Percentiles rank a stretch among this genome's conserved stretches.
These are phyloP conservation scores for Vaccinium vitisidaea DNA, from an alignment of 148 eudicot species.

Conservation along the genomic window DNA sequence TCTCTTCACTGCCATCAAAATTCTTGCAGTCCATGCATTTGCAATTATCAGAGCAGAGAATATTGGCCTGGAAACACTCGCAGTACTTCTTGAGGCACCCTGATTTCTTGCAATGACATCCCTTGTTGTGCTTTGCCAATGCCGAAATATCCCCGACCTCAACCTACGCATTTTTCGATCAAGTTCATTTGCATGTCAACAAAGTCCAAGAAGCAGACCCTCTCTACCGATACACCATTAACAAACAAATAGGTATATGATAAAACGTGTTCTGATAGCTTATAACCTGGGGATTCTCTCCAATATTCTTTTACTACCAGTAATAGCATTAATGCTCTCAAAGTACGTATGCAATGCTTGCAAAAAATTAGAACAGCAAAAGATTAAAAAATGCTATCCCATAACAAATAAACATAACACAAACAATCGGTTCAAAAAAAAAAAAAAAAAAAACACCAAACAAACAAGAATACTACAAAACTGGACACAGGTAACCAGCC, in stretches of 20 bases:
- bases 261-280: constrained; percentile 2
- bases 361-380: constrained; percentile 7
- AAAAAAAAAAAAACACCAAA: no score
- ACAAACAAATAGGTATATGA: neutral
- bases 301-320: neutral
- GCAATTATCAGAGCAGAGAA: constrained; percentile 95
- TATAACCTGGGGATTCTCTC: neutral
- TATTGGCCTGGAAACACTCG: constrained; percentile 96
- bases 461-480: neutral
- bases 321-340: neutral
- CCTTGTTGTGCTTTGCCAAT: constrained; percentile 87
- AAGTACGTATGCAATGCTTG: constrained; percentile 1
- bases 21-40: constrained; percentile 98
- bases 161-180: constrained; percentile 49
- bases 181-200: neutral
- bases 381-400: neutral
- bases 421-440: neutral
- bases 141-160: constrained; percentile 65
- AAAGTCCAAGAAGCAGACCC: neutral
- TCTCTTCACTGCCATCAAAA: constrained; percentile 97
- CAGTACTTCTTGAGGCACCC: constrained; percentile 98
- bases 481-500: neutral
- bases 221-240: neutral
- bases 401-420: neutral
- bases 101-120: constrained; percentile 99